Evolutionary conservation across 768 basidiomycete genomes (phyloP).

Genomic region (Lactarius deliciosus): DNA sequence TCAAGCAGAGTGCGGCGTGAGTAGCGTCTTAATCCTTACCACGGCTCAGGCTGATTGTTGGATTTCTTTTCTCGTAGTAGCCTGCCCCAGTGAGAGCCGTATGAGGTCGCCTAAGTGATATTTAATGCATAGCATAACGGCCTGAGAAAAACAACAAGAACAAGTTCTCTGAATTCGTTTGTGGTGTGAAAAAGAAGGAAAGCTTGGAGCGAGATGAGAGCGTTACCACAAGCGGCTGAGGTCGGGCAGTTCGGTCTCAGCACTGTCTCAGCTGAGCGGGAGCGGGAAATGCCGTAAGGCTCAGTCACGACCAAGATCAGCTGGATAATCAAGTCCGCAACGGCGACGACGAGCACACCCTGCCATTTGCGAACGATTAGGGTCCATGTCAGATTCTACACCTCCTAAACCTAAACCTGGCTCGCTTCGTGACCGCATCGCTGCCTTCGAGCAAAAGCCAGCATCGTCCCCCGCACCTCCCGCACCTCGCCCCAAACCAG

Average conservation of each 20-base stretch:
- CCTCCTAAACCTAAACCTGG: slow-evolving; percentile 67
- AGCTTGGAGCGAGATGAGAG: too few species aligned
- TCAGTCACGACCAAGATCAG: not conserved
- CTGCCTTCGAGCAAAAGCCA: slow-evolving; percentile 76
- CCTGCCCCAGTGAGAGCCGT: not conserved
- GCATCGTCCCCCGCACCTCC: slow-evolving; percentile 41
- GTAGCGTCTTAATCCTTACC: not conserved
- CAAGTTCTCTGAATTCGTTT: not conserved
- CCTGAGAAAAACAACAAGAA: not conserved
- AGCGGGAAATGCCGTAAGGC: not conserved
- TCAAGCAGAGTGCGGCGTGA: not conserved
- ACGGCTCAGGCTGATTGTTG: not conserved
- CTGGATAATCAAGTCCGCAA: not conserved
- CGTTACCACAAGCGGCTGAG: too few species aligned
- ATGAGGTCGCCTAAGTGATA: not conserved
- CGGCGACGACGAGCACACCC: not conserved
- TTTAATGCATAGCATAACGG: not conserved
- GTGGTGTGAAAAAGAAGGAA: not conserved
- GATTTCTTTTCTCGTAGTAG: not conserved
- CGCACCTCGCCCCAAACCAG: slow-evolving; percentile 61
- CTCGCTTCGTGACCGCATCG: slow-evolving; percentile 85
- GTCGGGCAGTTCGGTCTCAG: not conserved
- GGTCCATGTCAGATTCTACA: slow-evolving; percentile 55
- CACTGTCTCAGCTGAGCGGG: not conserved
- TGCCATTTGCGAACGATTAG: not conserved